Conservation (phyloP, 148 eudicot genomes). For the Rhododendron molle region DNA sequence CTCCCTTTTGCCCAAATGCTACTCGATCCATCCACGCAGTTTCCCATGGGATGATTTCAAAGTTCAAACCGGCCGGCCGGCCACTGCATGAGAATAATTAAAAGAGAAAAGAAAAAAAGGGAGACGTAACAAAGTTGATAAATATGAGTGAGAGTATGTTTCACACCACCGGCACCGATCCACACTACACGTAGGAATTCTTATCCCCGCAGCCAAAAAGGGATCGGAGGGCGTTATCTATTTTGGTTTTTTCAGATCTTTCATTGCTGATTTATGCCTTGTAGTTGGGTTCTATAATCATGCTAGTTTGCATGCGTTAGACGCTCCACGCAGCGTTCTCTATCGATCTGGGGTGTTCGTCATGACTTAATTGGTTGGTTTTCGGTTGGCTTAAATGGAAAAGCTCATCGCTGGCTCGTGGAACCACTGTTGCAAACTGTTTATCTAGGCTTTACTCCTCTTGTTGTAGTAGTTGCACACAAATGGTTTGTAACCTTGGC, state of each 20-base stretch:
- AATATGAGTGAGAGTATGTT: background rate
- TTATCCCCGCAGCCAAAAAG: background rate
- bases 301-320: too few species aligned
- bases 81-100: background rate
- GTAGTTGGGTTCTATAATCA: too few species aligned
- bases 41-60: background rate
- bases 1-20: background rate
- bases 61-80: background rate
- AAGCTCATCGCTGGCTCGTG: too few species aligned
- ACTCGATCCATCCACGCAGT: background rate
- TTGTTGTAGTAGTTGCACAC: background rate
- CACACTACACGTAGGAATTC: background rate
- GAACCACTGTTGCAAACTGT: too few species aligned
- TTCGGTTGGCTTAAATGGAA: too few species aligned
- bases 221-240: background rate
- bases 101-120: background rate
- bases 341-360: too few species aligned
- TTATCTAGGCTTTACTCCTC: background rate
- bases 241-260: too few species aligned
- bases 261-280: too few species aligned
- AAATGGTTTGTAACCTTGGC: background rate
- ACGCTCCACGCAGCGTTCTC: too few species aligned
- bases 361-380: too few species aligned
- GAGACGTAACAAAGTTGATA: background rate
- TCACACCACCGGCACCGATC: background rate